These are phyloP conservation scores for Crucihimalaya himalaica DNA, from an alignment of 345 rosid species.

Conservation along the genomic window DNA sequence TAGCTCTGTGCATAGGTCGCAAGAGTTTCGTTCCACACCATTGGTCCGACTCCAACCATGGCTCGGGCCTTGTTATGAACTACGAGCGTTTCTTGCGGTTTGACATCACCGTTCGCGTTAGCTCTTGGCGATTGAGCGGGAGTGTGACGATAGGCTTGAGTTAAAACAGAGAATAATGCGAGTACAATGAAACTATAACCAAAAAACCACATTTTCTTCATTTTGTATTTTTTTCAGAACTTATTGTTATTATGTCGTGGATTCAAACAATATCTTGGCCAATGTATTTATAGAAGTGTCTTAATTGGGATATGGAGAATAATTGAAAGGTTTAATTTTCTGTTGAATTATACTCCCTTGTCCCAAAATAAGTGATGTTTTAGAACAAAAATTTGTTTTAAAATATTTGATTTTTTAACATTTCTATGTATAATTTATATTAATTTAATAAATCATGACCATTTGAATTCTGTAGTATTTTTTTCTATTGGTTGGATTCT, in stretches of 20 bases:
- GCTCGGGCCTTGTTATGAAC: conserved; percentile 53
- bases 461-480: too few species aligned
- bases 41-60: conserved; percentile 43
- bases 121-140: conserved; percentile 19
- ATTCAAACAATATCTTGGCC: background rate
- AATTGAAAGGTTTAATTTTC: background rate
- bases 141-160: conserved; percentile 33
- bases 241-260: conserved; percentile 7
- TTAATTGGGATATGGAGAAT: background rate
- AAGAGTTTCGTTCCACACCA: conserved; percentile 51
- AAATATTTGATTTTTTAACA: too few species aligned
- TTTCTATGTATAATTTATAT: too few species aligned
- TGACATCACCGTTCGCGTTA: conserved; percentile 36
- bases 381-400: too few species aligned
- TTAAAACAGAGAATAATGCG: conserved; percentile 11
- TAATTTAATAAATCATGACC: too few species aligned
- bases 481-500: too few species aligned
- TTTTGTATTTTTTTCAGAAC: background rate
- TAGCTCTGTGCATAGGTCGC: conserved; percentile 51
- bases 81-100: conserved; percentile 42
- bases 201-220: background rate
- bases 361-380: too few species aligned
- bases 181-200: conserved; percentile 13
- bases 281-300: conserved; percentile 13
- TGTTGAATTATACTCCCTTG: too few species aligned